Conservation (phyloP, 2,329 filamentous ascomycete species). For the Trichoderma cornu-damae region DNA sequence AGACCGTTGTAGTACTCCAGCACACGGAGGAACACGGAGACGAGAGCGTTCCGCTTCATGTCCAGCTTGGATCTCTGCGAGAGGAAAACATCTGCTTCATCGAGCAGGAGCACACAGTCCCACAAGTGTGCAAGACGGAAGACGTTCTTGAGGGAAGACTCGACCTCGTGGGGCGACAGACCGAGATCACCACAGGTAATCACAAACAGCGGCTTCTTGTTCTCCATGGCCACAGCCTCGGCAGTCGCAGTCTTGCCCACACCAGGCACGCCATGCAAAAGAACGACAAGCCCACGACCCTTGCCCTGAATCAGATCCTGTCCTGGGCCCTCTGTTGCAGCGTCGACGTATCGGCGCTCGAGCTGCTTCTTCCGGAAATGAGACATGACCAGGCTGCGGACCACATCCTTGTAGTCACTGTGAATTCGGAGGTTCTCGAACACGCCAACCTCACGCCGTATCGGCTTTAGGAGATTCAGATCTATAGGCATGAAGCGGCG, state of each 20-base stretch:
- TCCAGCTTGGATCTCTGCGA: conserved; percentile 28
- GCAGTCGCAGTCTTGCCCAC: conserved; percentile 48
- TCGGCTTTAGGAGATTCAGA: conserved; percentile 31
- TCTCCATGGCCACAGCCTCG: conserved; percentile 38
- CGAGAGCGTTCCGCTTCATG: conserved; percentile 35
- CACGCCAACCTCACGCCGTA: conserved; percentile 33
- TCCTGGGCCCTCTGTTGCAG: conserved; percentile 20
- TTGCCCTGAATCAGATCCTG: conserved; percentile 44
- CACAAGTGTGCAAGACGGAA: conserved; percentile 40
- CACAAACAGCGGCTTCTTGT: conserved; percentile 41
- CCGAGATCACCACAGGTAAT: conserved; percentile 48
- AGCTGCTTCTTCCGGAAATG: conserved; percentile 39
- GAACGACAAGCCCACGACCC: conserved; percentile 40
- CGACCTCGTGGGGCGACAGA: conserved; percentile 38
- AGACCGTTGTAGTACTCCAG: conserved; percentile 46
- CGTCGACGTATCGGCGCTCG: conserved; percentile 31
- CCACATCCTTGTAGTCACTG: conserved; percentile 39
- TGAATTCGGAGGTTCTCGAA: conserved; percentile 40
- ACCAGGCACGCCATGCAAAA: conserved; percentile 45
- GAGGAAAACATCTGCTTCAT: conserved; percentile 37
- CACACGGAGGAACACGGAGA: conserved; percentile 42
- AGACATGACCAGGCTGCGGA: conserved; percentile 37
- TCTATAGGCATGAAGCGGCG: conserved; percentile 38
- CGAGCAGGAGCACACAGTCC: conserved; percentile 36
- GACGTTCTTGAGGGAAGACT: conserved; percentile 38